A percentile compares a stretch with the other conserved stretches of the same genome.
Conservation (phyloP, 1,139 yeast genomes). For the Lodderomyces jiufengensis region DNA sequence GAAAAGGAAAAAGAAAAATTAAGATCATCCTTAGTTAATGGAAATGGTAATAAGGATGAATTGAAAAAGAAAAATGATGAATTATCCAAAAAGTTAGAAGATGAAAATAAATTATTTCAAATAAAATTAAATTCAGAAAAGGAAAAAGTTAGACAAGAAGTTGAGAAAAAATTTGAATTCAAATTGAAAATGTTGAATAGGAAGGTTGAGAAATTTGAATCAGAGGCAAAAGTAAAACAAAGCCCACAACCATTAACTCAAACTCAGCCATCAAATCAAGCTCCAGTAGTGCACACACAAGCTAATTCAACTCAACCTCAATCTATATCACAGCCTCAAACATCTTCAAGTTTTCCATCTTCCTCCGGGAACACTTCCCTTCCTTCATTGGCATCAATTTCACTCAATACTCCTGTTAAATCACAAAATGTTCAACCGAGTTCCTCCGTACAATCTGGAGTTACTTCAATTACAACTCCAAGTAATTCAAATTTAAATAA, state of each 20-base stretch:
- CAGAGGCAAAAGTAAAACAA: slow-evolving; percentile 2
- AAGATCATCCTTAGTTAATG: slow-evolving; percentile 12
- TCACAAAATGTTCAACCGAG: no score
- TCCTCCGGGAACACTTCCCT: no score
- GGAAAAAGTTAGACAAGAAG: slow-evolving; percentile 26
- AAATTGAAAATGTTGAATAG: slow-evolving; percentile 43
- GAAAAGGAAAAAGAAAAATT: slow-evolving; percentile 18
- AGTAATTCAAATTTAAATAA: no score
- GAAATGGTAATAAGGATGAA: slow-evolving; percentile 8
- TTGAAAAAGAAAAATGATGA: slow-evolving; percentile 16
- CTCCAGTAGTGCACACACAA: slow-evolving; percentile 1
- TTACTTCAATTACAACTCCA: slow-evolving; percentile 5
- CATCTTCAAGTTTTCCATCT: no score
- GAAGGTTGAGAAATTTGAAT: slow-evolving; percentile 36
- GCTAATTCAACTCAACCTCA: slow-evolving; percentile 4
- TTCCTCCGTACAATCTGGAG: no score
- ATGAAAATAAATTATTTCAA: slow-evolving; percentile 20
- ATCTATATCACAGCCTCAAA: slow-evolving; percentile 1
- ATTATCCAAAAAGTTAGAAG: slow-evolving; percentile 19
- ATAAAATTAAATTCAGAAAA: slow-evolving; percentile 31
- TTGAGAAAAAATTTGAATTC: slow-evolving; percentile 40
- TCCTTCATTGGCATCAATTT: no score
- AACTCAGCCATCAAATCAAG: background rate
- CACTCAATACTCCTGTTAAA: no score
- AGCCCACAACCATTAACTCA: background rate